Evolutionary conservation across 192 early-diverging fungal genomes (phyloP).

Genomic region (Dissophora globulifera): DNA sequence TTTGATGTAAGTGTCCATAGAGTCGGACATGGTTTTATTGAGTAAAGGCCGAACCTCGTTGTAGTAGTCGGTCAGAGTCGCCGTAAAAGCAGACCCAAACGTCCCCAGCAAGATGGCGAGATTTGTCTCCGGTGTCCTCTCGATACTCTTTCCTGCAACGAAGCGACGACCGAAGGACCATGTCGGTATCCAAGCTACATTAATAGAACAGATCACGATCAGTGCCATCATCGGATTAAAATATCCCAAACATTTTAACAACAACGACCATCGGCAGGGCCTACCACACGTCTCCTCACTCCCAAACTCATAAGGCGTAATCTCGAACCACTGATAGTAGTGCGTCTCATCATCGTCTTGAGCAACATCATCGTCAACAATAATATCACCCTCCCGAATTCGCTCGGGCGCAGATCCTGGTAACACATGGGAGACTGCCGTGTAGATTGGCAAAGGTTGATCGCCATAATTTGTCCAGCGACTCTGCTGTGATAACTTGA

Average conservation of each 20-base stretch:
- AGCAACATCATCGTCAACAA: constrained; percentile 49
- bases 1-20: constrained; percentile 52
- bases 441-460: constrained; percentile 82
- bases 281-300: constrained; percentile 75
- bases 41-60: constrained; percentile 57
- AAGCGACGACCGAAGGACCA: constrained; percentile 85
- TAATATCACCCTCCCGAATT: constrained; percentile 2
- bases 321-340: constrained; percentile 85
- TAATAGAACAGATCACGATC: not conserved
- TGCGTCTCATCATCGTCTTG: constrained; percentile 41
- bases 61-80: constrained; percentile 62
- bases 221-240: not conserved
- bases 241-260: not conserved
- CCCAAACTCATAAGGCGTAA: constrained; percentile 83
- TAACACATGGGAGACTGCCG: constrained; percentile 74
- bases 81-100: constrained; percentile 61
- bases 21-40: constrained; percentile 43
- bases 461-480: constrained; percentile 66
- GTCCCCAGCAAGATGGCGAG: constrained; percentile 73
- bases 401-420: constrained; percentile 55
- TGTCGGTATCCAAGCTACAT: constrained; percentile 74
- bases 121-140: constrained; percentile 73
- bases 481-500: constrained; percentile 67
- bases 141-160: constrained; percentile 67
- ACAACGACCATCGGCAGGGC: not conserved